phyloP scores from a whole-genome alignment of 2,329 filamentous ascomycete genomes.

The Aotearoamyces nothofagi region DNA sequence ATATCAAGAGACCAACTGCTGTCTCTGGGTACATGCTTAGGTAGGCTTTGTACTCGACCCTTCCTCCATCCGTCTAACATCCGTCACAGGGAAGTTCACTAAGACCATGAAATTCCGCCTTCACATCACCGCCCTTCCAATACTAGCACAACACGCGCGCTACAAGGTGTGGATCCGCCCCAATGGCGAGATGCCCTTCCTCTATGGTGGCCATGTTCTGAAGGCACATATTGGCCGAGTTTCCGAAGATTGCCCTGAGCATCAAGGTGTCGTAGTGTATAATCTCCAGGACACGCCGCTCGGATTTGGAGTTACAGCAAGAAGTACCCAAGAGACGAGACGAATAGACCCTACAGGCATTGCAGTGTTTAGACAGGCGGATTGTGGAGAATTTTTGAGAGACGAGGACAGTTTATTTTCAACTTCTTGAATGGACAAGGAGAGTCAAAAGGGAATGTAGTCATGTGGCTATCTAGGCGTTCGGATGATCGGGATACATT shows the following conservation, averaged over 20 bases:
- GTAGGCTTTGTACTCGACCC: conserved; percentile 20
- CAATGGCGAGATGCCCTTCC: conserved; percentile 94
- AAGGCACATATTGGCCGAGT: conserved; percentile 65
- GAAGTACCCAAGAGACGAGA: conserved; percentile 69
- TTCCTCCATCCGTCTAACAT: not conserved
- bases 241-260: conserved; percentile 85
- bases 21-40: conserved; percentile 75
- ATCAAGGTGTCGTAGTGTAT: conserved; percentile 80
- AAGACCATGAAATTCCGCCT: conserved; percentile 93
- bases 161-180: conserved; percentile 97
- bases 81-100: conserved; percentile 65
- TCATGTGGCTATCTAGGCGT: no score
- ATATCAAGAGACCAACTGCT: conserved; percentile 71
- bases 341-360: conserved; percentile 82
- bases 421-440: conserved; percentile 19
- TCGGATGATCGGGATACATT: no score
- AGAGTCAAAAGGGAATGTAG: no score
- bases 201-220: conserved; percentile 85
- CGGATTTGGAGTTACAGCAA: conserved; percentile 85
- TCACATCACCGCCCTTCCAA: conserved; percentile 74
- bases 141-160: conserved; percentile 79
- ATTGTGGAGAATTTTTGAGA: conserved; percentile 87
- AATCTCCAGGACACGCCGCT: conserved; percentile 88
- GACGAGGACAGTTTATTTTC: conserved; percentile 58
- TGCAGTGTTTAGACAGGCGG: conserved; percentile 79